Base-by-base conservation (phyloP, 2,329 filamentous ascomycete species). In the Talaromyces sp. region DNA sequence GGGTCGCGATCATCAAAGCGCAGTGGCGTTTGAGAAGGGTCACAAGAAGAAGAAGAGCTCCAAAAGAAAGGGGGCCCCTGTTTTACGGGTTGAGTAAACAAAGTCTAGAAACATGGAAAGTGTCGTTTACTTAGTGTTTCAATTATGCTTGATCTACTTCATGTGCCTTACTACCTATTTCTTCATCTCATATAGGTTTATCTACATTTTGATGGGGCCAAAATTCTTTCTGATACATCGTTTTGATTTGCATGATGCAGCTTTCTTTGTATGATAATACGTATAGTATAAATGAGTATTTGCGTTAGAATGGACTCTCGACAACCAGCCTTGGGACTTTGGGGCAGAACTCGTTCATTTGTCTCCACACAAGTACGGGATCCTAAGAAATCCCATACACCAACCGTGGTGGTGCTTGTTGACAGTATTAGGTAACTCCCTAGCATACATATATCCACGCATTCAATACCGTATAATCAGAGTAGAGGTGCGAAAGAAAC, bases 1-100 rank as follows among this genome's bases (percentile, higher is more conserved):
- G 68, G 93, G 92, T 61, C 87, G 95, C 75, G 92, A 96, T 71
- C 93, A 97, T 74, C 85, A 85, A 67, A 84, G 80, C 68, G 86
- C 84, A 1, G 79, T 81, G 58, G 77, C 80, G 48, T 80, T 82
- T 71, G 81, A 83, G 62, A 79, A 79, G 59, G 82, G 81, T 21
- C 79, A 81, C 64, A 83, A 83, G 75, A 82, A 81, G 71, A 81
- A 79, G 73, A 79, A 79, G 69, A 75, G 77, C 57, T 71, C 73
- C 11, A 80, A 80, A 68, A 73, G 72, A 66, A 77, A 75, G 70
- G 79, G 78, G 18, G 72, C 76, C 37, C 73, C 74, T 63, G 76
- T 79, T 65, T 69, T 82, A 66, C 69, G 80, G 69, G 77, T 76
- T 64, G 77, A 80, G 68, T 80, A 72, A 68, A 58, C 8, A 9